A percentile compares a stretch with the other conserved stretches of the same genome.
Conservation (phyloP, 345 rosid species). For the Acer negundo region DNA sequence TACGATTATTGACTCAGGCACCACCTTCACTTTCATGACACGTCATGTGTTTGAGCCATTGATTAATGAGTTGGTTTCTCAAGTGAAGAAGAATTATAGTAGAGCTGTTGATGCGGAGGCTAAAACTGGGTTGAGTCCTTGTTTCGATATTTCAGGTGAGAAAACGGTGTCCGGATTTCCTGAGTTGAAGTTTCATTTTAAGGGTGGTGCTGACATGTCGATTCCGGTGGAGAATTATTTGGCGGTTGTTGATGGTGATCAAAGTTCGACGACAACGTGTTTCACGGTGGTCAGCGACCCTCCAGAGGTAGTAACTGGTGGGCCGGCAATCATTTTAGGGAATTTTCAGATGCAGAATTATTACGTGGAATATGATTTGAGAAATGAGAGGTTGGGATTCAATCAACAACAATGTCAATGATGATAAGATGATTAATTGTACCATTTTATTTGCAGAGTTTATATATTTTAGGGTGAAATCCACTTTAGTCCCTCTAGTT, state of each 20-base stretch:
- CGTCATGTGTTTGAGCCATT: constrained; percentile 27
- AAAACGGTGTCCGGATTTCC: constrained; percentile 22
- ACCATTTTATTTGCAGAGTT: no score
- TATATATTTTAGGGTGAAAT: no score
- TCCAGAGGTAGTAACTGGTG: constrained; percentile 15
- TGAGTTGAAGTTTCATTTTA: constrained; percentile 35
- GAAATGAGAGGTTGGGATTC: constrained; percentile 42
- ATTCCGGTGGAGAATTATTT: constrained; percentile 39
- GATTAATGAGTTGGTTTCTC: constrained; percentile 27
- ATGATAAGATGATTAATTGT: constrained; percentile 2
- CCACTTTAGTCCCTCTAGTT: no score
- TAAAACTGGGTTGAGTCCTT: constrained; percentile 33
- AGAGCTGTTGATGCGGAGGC: constrained; percentile 27
- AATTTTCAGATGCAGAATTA: constrained; percentile 43
- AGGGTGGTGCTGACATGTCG: constrained; percentile 41
- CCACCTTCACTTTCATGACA: constrained; percentile 41
- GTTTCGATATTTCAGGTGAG: constrained; percentile 16
- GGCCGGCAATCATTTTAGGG: constrained; percentile 43
- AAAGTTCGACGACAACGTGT: constrained; percentile 28
- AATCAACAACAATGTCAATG: constrained; percentile 30
- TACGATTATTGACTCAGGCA: constrained; percentile 40
- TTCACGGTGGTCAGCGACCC: constrained; percentile 33
- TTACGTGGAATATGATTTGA: constrained; percentile 46
- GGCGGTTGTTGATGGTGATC: constrained; percentile 11
- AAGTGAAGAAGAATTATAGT: constrained; percentile 29